Evolutionary conservation across 2,329 filamentous ascomycete species (phyloP).

Genomic region (Conoideocrella luteorostrata): DNA sequence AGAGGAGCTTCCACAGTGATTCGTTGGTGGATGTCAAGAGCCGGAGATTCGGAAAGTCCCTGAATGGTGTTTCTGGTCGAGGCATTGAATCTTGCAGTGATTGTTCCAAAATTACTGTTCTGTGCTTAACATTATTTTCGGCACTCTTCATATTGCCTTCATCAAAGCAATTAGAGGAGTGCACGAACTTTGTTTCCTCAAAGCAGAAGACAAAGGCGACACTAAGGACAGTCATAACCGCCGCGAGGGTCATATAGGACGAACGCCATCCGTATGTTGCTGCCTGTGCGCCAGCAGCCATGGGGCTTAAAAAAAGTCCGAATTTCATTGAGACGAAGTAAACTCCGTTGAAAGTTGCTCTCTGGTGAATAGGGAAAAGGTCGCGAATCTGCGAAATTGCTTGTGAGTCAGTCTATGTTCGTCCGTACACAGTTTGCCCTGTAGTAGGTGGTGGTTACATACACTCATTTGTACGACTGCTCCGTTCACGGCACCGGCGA

Average conservation of each 20-base stretch:
- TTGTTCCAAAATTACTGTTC: no score
- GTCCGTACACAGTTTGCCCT: no score
- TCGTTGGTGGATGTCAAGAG: conserved; percentile 13
- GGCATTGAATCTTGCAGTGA: no score
- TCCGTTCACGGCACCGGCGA: conserved; percentile 33
- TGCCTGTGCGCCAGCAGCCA: conserved; percentile 21
- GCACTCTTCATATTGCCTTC: no score
- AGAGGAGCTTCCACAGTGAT: conserved; percentile 15
- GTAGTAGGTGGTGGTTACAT: no score
- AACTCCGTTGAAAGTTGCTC: conserved; percentile 23
- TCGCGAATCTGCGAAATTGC: conserved; percentile 28
- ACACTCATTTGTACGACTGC: conserved; percentile 32
- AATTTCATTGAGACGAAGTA: conserved; percentile 26
- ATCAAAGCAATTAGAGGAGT: no score
- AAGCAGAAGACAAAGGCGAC: conserved; percentile 14
- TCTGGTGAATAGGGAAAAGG: conserved; percentile 25
- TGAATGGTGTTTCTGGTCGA: no score
- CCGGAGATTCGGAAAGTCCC: conserved; percentile 1
- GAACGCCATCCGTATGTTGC: conserved; percentile 17
- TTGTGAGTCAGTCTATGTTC: no score
- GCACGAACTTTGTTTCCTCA: conserved; percentile 22
- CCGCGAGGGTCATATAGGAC: conserved; percentile 18
- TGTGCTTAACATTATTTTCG: no score
- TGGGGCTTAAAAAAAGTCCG: conserved; percentile 24
- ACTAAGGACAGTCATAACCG: conserved; percentile 9